A percentile compares a stretch with the other conserved stretches of the same genome.
phyloP scores from a whole-genome alignment of 2,329 filamentous ascomycete species.

The Diaporthe sp. region DNA sequence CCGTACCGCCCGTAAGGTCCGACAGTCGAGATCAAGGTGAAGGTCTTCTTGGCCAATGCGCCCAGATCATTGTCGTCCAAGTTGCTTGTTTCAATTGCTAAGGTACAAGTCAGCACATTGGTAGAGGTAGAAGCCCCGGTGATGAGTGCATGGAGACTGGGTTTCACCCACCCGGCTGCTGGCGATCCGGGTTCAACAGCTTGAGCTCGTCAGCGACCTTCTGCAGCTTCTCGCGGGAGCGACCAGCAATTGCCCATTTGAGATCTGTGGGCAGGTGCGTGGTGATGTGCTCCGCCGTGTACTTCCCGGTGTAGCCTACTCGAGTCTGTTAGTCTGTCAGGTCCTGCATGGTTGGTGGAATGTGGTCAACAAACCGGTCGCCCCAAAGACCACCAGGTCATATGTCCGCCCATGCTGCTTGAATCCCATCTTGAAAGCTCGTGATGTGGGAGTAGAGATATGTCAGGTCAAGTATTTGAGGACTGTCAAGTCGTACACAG shows the following conservation, averaged over 20 bases:
- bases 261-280: conserved; percentile 77
- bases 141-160: conserved; percentile 29
- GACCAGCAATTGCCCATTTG: conserved; percentile 89
- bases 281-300: conserved; percentile 80
- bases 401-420: conserved; percentile 64
- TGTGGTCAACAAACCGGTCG: conserved; percentile 56
- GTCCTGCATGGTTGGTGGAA: background rate
- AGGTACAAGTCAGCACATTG: background rate
- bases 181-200: conserved; percentile 74
- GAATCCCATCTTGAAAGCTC: conserved; percentile 52
- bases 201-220: conserved; percentile 74
- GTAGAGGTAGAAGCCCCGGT: background rate
- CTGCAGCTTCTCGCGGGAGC: conserved; percentile 81
- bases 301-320: conserved; percentile 83
- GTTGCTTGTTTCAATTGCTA: conserved; percentile 64
- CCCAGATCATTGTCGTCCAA: conserved; percentile 58
- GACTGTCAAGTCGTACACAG: background rate
- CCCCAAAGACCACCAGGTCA: conserved; percentile 68
- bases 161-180: conserved; percentile 69
- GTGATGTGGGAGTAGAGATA: background rate
- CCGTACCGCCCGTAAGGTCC: conserved; percentile 69
- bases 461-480: background rate
- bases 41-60: conserved; percentile 65
- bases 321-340: conserved; percentile 24
- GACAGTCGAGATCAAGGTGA: conserved; percentile 66